Evolutionary conservation across 2,329 filamentous ascomycete genomes (phyloP).

Genomic region (Ascochyta koolunga): DNA sequence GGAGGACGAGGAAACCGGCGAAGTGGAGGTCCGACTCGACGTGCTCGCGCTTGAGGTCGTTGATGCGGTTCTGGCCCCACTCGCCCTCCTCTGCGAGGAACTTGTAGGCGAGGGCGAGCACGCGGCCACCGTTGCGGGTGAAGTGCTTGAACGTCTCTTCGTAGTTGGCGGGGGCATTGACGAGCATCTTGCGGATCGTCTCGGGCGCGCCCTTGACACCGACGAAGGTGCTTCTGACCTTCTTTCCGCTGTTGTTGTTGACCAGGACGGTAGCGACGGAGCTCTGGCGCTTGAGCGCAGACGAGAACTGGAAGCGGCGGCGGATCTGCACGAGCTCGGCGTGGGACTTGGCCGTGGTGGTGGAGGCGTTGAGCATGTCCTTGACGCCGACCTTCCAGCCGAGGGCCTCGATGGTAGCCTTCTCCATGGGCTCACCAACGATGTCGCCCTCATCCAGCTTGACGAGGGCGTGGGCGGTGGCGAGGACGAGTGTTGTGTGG

Average conservation of each 20-base stretch:
- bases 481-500: slow-evolving; percentile 89
- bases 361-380: slow-evolving; percentile 78
- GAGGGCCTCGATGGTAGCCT: slow-evolving; percentile 86
- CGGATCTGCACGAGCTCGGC: slow-evolving; percentile 89
- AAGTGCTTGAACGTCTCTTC: slow-evolving; percentile 99
- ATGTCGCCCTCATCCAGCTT: slow-evolving; percentile 97
- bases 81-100: slow-evolving; percentile 83
- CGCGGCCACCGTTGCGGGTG: slow-evolving; percentile 91
- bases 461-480: slow-evolving; percentile 92
- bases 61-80: slow-evolving; percentile 82
- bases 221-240: slow-evolving; percentile 84
- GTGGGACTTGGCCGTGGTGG: slow-evolving; percentile 54
- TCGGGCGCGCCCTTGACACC: slow-evolving; percentile 97
- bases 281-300: slow-evolving; percentile 92
- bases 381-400: slow-evolving; percentile 93
- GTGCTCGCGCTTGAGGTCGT: slow-evolving; percentile 90
- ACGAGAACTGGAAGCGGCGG: slow-evolving; percentile 97
- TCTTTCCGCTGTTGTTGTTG: slow-evolving; percentile 74
- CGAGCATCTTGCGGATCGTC: slow-evolving; percentile 93
- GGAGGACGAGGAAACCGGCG: slow-evolving; percentile 92
- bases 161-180: slow-evolving; percentile 81
- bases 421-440: slow-evolving; percentile 98
- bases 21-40: slow-evolving; percentile 86
- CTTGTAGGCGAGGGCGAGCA: slow-evolving; percentile 92
- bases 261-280: slow-evolving; percentile 84